These are phyloP conservation scores for Rubus idaeus DNA, from an alignment of 306 rosid species.

Conservation along the genomic window DNA sequence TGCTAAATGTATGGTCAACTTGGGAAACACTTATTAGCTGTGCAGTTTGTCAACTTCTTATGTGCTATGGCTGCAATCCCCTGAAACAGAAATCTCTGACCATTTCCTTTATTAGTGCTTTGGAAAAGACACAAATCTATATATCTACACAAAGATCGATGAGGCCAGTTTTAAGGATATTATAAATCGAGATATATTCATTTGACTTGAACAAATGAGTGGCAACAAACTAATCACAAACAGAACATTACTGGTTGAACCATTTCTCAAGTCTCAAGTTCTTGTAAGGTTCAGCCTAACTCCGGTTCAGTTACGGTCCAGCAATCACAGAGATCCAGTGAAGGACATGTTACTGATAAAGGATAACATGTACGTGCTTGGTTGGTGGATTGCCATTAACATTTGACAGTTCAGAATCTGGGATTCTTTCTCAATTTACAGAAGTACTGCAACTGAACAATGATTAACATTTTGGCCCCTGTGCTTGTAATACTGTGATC, in stretches of 20 bases:
- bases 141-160: not conserved
- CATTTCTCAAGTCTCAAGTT: not conserved
- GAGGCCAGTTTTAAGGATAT: not conserved
- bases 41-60: not conserved
- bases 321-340: not conserved
- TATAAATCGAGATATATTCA: not conserved
- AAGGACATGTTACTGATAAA: not conserved
- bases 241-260: not conserved
- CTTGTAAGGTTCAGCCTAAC: not conserved
- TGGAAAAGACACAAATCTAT: not conserved
- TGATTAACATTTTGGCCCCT: not conserved
- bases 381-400: not conserved
- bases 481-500: not conserved
- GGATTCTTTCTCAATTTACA: not conserved
- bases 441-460: not conserved
- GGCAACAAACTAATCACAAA: too few species aligned
- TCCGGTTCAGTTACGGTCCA: not conserved
- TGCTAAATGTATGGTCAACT: not conserved
- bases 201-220: not conserved
- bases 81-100: not conserved
- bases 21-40: not conserved
- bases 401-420: not conserved
- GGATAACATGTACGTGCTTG: not conserved
- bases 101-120: not conserved
- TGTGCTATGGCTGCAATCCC: not conserved